phyloP scores from a whole-genome alignment of 1,139 yeast genomes.

The Meyerozyma guilliermondii region DNA sequence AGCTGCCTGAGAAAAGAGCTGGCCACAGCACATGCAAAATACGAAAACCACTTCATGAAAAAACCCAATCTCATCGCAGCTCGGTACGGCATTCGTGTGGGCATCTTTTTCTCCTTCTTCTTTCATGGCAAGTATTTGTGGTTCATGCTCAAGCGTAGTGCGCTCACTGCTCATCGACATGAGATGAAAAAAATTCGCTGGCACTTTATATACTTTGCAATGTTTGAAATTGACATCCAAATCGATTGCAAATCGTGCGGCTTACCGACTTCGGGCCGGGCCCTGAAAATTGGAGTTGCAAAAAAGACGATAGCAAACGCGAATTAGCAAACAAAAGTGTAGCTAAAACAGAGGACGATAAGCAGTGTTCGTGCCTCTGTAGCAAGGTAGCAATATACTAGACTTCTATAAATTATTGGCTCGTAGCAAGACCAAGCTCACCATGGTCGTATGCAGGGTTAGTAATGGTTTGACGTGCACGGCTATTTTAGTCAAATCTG shows the following conservation, averaged over 20 bases:
- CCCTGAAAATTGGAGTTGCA: too few species aligned
- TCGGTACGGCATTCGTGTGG: background rate
- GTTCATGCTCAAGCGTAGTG: background rate
- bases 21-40: slow-evolving; percentile 33
- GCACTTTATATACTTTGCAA: too few species aligned
- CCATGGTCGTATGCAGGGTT: background rate
- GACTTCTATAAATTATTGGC: background rate
- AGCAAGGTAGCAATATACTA: background rate
- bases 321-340: background rate
- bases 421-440: too few species aligned
- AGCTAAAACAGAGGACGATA: background rate
- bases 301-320: background rate
- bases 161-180: background rate
- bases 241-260: too few species aligned
- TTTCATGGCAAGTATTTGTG: background rate
- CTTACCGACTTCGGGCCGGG: too few species aligned
- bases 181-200: background rate
- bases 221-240: too few species aligned
- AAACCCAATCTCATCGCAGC: slow-evolving; percentile 1
- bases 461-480: background rate
- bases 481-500: background rate
- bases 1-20: slow-evolving; percentile 47
- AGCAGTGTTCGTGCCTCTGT: too few species aligned
- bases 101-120: background rate
- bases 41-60: slow-evolving; percentile 17